phyloP scores from a whole-genome alignment of 2,329 filamentous ascomycete species.

The Moelleriella libera region DNA sequence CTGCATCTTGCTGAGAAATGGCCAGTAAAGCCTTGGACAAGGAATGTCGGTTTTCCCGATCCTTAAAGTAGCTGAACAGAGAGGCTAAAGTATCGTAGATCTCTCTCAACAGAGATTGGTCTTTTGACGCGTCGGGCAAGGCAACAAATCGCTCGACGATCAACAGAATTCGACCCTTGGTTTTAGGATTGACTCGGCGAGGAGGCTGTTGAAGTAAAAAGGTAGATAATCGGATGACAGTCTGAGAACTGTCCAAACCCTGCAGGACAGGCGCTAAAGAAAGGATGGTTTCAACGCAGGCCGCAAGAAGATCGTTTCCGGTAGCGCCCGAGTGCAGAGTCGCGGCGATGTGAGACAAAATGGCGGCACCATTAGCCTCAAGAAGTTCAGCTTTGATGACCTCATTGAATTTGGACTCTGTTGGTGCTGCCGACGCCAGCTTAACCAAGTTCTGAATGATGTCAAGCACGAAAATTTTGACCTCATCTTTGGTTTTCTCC shows the following conservation, averaged over 20 bases:
- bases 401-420: slow-evolving; percentile 42
- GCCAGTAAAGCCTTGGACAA: slow-evolving; percentile 60
- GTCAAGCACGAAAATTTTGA: slow-evolving; percentile 68
- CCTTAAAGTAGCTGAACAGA: slow-evolving; percentile 82
- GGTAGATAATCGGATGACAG: slow-evolving; percentile 64
- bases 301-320: slow-evolving; percentile 63
- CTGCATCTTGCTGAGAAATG: slow-evolving; percentile 50
- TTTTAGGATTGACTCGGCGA: slow-evolving; percentile 65
- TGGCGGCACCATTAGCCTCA: slow-evolving; percentile 39
- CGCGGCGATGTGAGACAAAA: slow-evolving; percentile 52
- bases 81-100: slow-evolving; percentile 65
- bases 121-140: slow-evolving; percentile 30
- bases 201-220: slow-evolving; percentile 78
- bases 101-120: slow-evolving; percentile 37
- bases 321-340: slow-evolving; percentile 48
- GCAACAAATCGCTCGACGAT: slow-evolving; percentile 73
- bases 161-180: slow-evolving; percentile 66
- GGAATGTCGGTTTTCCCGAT: slow-evolving; percentile 59
- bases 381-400: slow-evolving; percentile 42
- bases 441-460: slow-evolving; percentile 59
- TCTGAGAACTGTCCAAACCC: slow-evolving; percentile 54
- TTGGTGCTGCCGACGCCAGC: slow-evolving; percentile 39
- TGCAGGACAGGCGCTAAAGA: slow-evolving; percentile 57
- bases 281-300: slow-evolving; percentile 68
- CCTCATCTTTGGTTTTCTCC: slow-evolving; percentile 68